Evolutionary conservation across 345 rosid species (phyloP), one percentile per base, ranked within the genome.

Genomic region (Noccaea caerulescens): DNA sequence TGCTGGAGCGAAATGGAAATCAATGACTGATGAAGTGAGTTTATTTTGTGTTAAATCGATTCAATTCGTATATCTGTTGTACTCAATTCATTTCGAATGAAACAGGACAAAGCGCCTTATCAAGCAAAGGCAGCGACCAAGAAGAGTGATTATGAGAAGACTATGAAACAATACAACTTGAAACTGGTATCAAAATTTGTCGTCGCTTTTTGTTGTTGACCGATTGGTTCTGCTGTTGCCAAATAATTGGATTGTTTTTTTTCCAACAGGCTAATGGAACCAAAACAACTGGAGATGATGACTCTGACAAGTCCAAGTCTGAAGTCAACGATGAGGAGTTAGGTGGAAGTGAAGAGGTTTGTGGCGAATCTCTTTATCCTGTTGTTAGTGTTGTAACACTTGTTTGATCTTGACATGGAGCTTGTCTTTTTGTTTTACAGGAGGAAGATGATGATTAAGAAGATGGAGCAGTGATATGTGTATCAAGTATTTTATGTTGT

Each of bases 261-360:
- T 4, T 1, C 30, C 1, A 20, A 27, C 42, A 91, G 97, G 88
- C 82, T 69, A 85, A 57, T 34, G 92, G 85, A 75, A 69, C 57
- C 8, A 78, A 77, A 8, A 75, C 66, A 18, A 68, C 73, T 11
- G 87, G 81, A 7, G 91, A 82, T 18, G 86, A 88, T 55, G 94
- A 85, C 56, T 88, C 95, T 80, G 95, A 91, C 68, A 88, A 88
- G 83, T 80, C 93, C 1, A 91, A 84, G 71, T 85, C 97, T 34
- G 89, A 87, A 63, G 93, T 87, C 72, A 63, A 69, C 57, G 75
- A 47, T 34, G 79, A 54, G 53, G 70, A 42, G 10, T 62, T 50
- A 58, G 68, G 0, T 23, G 72, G 14, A 52, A 77, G 59, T 51
- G 76, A 44, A 37, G 69, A 58, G 72, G 77, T 72, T 49, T 41